Evolutionary conservation across 257 asterid species (phyloP), one percentile per base, ranked within the genome.

Genomic region (Anisodus acutangulus): DNA sequence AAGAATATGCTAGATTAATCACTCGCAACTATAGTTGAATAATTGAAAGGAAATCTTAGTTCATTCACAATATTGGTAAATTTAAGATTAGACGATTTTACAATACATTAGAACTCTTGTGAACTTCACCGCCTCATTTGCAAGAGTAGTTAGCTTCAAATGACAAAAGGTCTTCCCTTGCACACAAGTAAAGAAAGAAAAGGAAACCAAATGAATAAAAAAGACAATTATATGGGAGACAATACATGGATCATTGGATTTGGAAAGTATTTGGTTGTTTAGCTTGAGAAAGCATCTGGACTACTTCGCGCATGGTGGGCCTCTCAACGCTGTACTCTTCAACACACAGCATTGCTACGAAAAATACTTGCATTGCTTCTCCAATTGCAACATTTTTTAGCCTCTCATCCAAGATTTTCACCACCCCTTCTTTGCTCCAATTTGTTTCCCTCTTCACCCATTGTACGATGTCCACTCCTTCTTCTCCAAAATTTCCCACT

Each of bases 281-380:
- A 63, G 91, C 89, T 81, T 88, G 91, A 37, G 91, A 89, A 80
- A 88, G 91, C 91, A 88, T 88, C 19, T 88, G 91, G 72, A 88
- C 88, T 13, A 86, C 89, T 85, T 88, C 91, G 35, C 91, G 64
- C 89, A 88, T 88, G 43, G 91, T 88, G 8, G 91, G 91, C 67
- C 91, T 72, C 83, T 88, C 88, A 37, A 88, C 76, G 69, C 89
- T 87, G 39, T 87, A 86, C 84, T 88, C 91, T 85, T 88, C 89
- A 81, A 86, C 91, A 81, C 91, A 88, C 62, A 88, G 59, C 89
- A 86, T 88, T 16, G 91, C 89, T n/a, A 88, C 89, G 60, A 88
- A 88, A 82, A 88, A 88, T 26, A 88, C 89, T 78, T 87, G 91
- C 91, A 85, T 88, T 5, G 91, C 89, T 78, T 88, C 91, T 64